phyloP scores from a whole-genome alignment of 2,329 filamentous ascomycete genomes.

The Beauveria pseudobassiana region DNA sequence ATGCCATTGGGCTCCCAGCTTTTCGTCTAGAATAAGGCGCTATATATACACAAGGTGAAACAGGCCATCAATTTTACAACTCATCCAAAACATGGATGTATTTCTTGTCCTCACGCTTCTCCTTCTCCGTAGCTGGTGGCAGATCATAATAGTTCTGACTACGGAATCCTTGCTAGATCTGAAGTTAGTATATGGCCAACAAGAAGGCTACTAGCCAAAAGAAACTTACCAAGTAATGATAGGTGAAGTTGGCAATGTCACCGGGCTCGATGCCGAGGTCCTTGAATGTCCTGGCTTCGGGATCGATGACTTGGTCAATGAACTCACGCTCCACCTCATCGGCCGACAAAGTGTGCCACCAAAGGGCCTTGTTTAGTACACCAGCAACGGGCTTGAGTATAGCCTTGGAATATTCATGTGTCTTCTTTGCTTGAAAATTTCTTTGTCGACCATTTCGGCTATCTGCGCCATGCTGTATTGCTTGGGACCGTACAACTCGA shows the following conservation, averaged over 20 bases:
- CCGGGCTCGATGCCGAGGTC: conserved; percentile 85
- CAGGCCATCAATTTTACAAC: conserved; percentile 46
- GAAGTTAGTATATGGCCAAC: conserved; percentile 22
- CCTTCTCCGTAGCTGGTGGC: conserved; percentile 87
- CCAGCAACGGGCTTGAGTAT: conserved; percentile 69
- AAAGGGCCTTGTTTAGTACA: conserved; percentile 72
- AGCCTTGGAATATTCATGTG: conserved; percentile 82
- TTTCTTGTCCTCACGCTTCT: conserved; percentile 92
- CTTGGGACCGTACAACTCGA: conserved; percentile 87
- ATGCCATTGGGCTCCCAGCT: not conserved
- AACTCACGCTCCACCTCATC: conserved; percentile 91
- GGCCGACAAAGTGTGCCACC: conserved; percentile 78
- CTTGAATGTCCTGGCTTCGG: conserved; percentile 87
- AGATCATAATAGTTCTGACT: conserved; percentile 86
- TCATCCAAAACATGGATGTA: conserved; percentile 91
- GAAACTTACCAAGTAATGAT: conserved; percentile 78
- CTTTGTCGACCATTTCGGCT: conserved; percentile 76
- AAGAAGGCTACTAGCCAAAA: not conserved
- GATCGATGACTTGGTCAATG: conserved; percentile 86
- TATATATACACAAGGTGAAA: conserved; percentile 5
- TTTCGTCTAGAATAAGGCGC: not conserved
- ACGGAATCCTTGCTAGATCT: conserved; percentile 73
- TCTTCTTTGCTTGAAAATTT: conserved; percentile 82
- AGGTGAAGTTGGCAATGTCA: conserved; percentile 80
- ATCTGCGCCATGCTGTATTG: conserved; percentile 88